Percentiles rank a stretch among this genome's conserved stretches.
phyloP scores from a whole-genome alignment of 2,329 filamentous ascomycete species.

The Tolypocladium amazonense region DNA sequence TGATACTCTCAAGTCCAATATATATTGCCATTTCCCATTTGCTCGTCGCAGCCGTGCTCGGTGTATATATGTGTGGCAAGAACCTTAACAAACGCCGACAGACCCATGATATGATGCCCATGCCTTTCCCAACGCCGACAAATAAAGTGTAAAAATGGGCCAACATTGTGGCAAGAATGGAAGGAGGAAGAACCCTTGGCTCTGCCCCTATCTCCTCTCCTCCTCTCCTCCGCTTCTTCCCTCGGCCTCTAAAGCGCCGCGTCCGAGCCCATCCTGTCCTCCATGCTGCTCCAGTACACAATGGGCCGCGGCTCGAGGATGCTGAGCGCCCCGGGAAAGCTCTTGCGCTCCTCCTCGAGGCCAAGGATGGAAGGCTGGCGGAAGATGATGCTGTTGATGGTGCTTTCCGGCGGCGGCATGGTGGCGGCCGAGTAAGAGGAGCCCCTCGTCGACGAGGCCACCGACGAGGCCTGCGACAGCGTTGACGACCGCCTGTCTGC shows the following conservation, averaged over 20 bases:
- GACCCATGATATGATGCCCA: not conserved
- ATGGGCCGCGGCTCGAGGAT: constrained; percentile 52
- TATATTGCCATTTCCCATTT: not conserved
- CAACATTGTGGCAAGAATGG: not conserved
- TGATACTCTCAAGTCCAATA: not conserved
- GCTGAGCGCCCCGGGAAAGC: constrained; percentile 40
- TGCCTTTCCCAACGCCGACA: not conserved
- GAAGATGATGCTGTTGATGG: constrained; percentile 49
- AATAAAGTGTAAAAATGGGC: not conserved
- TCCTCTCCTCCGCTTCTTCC: not conserved
- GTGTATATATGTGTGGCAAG: not conserved
- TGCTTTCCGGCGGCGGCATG: constrained; percentile 32
- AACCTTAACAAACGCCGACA: not conserved
- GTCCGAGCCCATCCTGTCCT: constrained; percentile 42
- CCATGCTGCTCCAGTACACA: constrained; percentile 52
- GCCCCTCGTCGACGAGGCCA: constrained; percentile 26
- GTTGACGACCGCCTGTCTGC: constrained; percentile 24
- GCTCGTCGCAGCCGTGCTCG: not conserved
- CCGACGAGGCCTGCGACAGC: constrained; percentile 34
- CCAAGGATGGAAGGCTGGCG: constrained; percentile 47
- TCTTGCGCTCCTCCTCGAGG: constrained; percentile 45
- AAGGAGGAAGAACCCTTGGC: not conserved
- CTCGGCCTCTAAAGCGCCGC: not conserved
- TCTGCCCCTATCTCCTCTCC: not conserved
- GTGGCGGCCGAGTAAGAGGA: constrained; percentile 30